phyloP scores from a whole-genome alignment of 805 yeast species.

The Metschnikowia baotianmanensis region DNA sequence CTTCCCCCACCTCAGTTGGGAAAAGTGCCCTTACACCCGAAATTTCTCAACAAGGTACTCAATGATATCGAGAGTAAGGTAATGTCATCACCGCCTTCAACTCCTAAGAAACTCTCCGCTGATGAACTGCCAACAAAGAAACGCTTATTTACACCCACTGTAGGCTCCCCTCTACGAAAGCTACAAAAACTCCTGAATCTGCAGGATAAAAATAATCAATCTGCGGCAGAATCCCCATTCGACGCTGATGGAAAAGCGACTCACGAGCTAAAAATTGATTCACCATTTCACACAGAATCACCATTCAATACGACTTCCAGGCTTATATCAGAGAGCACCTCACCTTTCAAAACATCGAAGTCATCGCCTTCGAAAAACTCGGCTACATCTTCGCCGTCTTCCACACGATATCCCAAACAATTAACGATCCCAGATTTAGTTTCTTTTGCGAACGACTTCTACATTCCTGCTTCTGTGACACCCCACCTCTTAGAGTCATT shows the following conservation, averaged over 20 bases:
- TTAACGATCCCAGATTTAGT: constrained; percentile 36
- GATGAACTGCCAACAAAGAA: constrained; percentile 15
- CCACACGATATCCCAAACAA: constrained; percentile 17
- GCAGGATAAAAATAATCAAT: not conserved
- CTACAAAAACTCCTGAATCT: constrained; percentile 26
- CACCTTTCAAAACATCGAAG: constrained; percentile 15
- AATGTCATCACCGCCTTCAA: constrained; percentile 21
- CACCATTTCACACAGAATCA: constrained; percentile 6
- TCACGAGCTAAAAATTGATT: not conserved
- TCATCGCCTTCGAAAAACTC: constrained; percentile 10
- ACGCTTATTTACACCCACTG: constrained; percentile 29
- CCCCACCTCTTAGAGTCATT: constrained; percentile 50
- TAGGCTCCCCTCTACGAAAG: constrained; percentile 38
- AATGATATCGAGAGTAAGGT: constrained; percentile 45
- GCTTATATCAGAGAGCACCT: not conserved
- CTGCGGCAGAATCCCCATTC: constrained; percentile 14
- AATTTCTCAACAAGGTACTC: constrained; percentile 40
- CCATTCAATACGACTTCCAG: constrained; percentile 13
- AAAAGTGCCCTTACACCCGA: constrained; percentile 58
- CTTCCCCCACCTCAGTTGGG: constrained; percentile 49
- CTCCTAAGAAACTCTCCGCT: constrained; percentile 20
- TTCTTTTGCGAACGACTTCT: constrained; percentile 59
- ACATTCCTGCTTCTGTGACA: constrained; percentile 55
- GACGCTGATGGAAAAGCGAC: constrained; percentile 8
- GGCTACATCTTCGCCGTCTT: constrained; percentile 4